phyloP scores from a whole-genome alignment of 257 asterid species.

The Coffea canephora region DNA sequence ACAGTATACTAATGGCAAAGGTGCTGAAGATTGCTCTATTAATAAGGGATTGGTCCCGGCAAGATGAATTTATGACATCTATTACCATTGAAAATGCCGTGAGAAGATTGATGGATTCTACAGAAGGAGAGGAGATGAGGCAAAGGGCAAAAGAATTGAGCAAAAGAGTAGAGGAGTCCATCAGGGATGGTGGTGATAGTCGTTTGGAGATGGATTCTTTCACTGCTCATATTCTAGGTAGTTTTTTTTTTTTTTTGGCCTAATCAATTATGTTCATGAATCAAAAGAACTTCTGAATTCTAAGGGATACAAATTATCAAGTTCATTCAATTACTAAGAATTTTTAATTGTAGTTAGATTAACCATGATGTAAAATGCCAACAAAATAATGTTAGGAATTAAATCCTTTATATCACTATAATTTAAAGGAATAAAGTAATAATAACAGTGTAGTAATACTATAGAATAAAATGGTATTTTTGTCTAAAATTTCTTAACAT shows the following conservation, averaged over 20 bases:
- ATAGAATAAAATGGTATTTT: too few relatives aligned
- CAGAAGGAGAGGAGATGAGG: constrained; percentile 44
- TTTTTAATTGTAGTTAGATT: too few relatives aligned
- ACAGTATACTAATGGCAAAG: constrained; percentile 32
- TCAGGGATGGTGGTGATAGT: constrained; percentile 32
- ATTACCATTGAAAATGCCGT: constrained; percentile 12
- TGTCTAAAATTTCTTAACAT: too few relatives aligned
- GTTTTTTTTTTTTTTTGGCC: neutral
- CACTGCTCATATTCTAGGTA: constrained; percentile 45
- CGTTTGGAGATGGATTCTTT: constrained; percentile 44
- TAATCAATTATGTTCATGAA: too few relatives aligned
- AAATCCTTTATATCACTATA: too few relatives aligned
- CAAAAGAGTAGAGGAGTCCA: constrained; percentile 26
- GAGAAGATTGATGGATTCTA: constrained; percentile 43
- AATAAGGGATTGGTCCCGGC: constrained; percentile 42
- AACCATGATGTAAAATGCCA: too few relatives aligned
- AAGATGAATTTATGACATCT: neutral
- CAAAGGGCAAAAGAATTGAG: constrained; percentile 40
- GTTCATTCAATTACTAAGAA: too few relatives aligned
- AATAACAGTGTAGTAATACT: too few relatives aligned
- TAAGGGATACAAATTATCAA: too few relatives aligned
- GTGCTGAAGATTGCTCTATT: constrained; percentile 35
- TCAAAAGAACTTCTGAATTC: too few relatives aligned
- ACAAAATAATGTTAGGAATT: too few relatives aligned
- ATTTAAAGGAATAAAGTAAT: too few relatives aligned